Percentiles rank a stretch among this genome's conserved stretches.
Evolutionary conservation across 2,329 filamentous ascomycete genomes (phyloP).

Genomic region (Leptographium procerum): DNA sequence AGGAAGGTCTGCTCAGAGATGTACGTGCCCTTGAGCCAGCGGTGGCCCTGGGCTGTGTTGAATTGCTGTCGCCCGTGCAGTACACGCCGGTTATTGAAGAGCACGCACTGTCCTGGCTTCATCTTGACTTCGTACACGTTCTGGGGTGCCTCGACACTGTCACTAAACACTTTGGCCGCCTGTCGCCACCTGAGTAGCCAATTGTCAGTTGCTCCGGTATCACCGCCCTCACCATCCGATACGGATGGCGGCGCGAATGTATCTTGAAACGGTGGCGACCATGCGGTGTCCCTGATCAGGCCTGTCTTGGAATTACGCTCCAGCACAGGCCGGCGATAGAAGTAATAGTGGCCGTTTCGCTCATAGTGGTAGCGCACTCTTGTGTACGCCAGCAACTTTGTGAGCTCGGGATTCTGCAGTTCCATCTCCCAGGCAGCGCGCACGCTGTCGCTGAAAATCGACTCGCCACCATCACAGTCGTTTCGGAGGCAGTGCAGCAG

Average conservation of each 20-base stretch:
- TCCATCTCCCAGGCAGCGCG: constrained; percentile 36
- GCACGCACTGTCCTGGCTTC: constrained; percentile 71
- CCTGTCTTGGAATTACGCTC: constrained; percentile 14
- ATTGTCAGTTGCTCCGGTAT: neutral
- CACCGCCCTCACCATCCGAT: constrained; percentile 5
- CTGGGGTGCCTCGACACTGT: constrained; percentile 41
- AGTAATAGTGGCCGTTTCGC: constrained; percentile 54
- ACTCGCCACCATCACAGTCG: constrained; percentile 67
- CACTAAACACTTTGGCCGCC: constrained; percentile 45
- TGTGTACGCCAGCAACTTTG: constrained; percentile 51
- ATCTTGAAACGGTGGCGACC: constrained; percentile 72
- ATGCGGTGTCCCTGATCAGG: constrained; percentile 33
- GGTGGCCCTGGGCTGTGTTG: constrained; percentile 47
- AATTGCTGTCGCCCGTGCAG: constrained; percentile 75
- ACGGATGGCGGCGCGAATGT: constrained; percentile 1
- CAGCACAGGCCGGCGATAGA: constrained; percentile 44
- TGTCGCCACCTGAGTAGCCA: constrained; percentile 12
- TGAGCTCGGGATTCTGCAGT: constrained; percentile 32
- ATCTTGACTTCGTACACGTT: constrained; percentile 62
- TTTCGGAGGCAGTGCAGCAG: constrained; percentile 84
- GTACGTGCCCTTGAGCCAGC: constrained; percentile 83
- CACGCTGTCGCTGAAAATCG: constrained; percentile 72
- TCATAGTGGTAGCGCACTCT: constrained; percentile 54
- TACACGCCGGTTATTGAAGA: constrained; percentile 87
- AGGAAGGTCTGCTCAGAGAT: constrained; percentile 43